A percentile compares a stretch with the other conserved stretches of the same genome.
Conservation (phyloP, 2,329 filamentous ascomycete genomes). For the Diplocarpon mali region DNA sequence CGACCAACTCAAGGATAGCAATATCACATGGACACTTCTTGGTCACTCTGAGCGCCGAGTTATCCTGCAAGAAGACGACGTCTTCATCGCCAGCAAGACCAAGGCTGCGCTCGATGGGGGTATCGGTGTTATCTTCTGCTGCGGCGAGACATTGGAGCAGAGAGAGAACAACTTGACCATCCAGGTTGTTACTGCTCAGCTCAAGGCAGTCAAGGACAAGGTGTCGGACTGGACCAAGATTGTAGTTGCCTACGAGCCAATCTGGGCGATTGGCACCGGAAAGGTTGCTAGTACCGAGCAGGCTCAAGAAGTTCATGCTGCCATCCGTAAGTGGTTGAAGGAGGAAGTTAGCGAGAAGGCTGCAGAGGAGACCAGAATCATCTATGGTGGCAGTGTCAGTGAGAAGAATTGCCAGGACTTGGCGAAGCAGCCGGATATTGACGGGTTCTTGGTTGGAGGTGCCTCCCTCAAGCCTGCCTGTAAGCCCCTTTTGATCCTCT, state of each 20-base stretch:
- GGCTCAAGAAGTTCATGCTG: conserved; percentile 87
- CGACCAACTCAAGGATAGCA: conserved; percentile 77
- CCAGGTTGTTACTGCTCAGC: conserved; percentile 73
- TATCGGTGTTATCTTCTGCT: conserved; percentile 89
- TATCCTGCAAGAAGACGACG: conserved; percentile 76
- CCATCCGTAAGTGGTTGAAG: conserved; percentile 81
- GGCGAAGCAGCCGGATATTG: conserved; percentile 86
- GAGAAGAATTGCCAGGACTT: conserved; percentile 98
- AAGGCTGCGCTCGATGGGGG: conserved; percentile 84
- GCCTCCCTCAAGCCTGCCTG: conserved; percentile 94
- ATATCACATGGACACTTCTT: conserved; percentile 81
- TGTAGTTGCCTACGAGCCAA: conserved; percentile 96
- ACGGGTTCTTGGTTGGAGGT: conserved; percentile 94
- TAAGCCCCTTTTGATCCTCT: conserved; percentile 33
- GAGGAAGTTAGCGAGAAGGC: conserved; percentile 63
- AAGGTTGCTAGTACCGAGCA: conserved; percentile 83
- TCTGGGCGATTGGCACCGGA: conserved; percentile 93
- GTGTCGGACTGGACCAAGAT: conserved; percentile 84
- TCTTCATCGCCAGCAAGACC: conserved; percentile 84
- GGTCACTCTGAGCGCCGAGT: conserved; percentile 94
- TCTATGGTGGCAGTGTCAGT: conserved; percentile 93
- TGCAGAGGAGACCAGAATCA: conserved; percentile 78
- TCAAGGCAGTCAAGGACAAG: conserved; percentile 70
- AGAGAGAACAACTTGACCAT: conserved; percentile 79
- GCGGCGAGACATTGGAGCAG: conserved; percentile 89